Conservation (phyloP, 305 asterid species). For the Andrographis paniculata region DNA sequence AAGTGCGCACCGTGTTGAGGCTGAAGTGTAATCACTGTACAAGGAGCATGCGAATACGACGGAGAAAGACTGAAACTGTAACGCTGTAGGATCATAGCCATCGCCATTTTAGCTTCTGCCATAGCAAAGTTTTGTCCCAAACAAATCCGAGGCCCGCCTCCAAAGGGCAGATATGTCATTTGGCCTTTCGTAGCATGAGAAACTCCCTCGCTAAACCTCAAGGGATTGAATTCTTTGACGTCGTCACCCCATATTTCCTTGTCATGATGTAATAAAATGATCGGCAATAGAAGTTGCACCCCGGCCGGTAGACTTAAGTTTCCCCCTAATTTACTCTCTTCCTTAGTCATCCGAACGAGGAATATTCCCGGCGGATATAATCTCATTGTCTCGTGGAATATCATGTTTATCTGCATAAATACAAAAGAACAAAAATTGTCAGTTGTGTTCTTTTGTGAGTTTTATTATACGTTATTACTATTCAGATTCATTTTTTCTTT, state of each 20-base stretch:
- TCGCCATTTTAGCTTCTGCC: too few relatives aligned
- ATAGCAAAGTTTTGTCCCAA: too few relatives aligned
- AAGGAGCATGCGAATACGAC: conserved; percentile 42
- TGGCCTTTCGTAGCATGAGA: conserved; percentile 27
- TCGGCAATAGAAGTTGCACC: conserved; percentile 28
- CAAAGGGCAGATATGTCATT: conserved; percentile 33
- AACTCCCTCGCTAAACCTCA: conserved; percentile 48
- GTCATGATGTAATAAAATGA: conserved; percentile 24
- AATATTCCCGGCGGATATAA: conserved; percentile 36
- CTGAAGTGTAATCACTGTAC: conserved; percentile 20
- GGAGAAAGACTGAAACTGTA: too few relatives aligned
- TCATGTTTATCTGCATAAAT: conserved; percentile 33
- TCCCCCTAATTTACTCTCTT: conserved; percentile 30
- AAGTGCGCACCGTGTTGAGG: conserved; percentile 31
- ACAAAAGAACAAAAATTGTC: too few relatives aligned
- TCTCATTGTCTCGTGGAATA: conserved; percentile 49
- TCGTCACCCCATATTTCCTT: conserved; percentile 20
- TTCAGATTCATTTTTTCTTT: too few relatives aligned
- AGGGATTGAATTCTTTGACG: conserved; percentile 38
- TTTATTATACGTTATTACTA: too few relatives aligned
- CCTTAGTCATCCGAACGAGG: conserved; percentile 16
- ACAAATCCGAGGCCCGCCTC: conserved; percentile 60
- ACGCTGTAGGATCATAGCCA: too few relatives aligned
- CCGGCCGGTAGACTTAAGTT: conserved; percentile 30
- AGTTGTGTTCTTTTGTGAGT: too few relatives aligned